A percentile compares a stretch with the other conserved stretches of the same genome.
Conservation (phyloP, 164 flowering plant species). For the Umbilicus rupestris region DNA sequence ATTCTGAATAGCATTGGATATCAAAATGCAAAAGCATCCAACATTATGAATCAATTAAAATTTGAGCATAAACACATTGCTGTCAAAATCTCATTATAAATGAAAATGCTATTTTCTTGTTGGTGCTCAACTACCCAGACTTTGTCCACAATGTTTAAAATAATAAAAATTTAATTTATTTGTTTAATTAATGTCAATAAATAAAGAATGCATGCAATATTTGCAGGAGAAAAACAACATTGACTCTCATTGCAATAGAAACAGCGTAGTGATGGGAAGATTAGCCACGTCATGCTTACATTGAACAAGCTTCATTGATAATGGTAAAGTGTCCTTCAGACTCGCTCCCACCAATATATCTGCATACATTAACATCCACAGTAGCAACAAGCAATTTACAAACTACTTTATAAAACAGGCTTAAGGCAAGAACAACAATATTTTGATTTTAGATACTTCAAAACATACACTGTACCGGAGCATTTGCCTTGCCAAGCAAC, state of each 20-base stretch:
- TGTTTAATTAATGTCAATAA: neutral
- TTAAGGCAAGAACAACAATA: neutral
- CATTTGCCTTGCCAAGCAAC: slow-evolving; percentile 89
- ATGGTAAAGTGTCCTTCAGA: slow-evolving; percentile 82
- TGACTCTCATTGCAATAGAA: neutral
- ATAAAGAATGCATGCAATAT: neutral
- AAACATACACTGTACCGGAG: slow-evolving; percentile 97
- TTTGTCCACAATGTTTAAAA: no score
- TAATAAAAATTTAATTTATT: no score
- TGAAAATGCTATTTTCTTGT: neutral
- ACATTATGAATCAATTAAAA: no score
- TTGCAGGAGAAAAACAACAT: neutral
- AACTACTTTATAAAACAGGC: neutral
- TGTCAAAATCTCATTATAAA: neutral
- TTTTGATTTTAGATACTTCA: slow-evolving; percentile 3
- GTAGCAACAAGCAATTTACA: neutral
- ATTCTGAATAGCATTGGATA: neutral
- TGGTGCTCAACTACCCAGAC: neutral
- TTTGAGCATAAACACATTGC: neutral
- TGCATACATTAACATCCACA: slow-evolving; percentile 26
- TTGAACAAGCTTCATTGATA: slow-evolving; percentile 92
- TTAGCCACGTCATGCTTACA: slow-evolving; percentile 49
- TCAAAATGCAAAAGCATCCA: neutral
- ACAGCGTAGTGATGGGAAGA: neutral
- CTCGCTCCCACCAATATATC: slow-evolving; percentile 86